Base-by-base conservation (phyloP, 2,329 filamentous ascomycete species). In the Hawksworthiomyces lignivorus region DNA sequence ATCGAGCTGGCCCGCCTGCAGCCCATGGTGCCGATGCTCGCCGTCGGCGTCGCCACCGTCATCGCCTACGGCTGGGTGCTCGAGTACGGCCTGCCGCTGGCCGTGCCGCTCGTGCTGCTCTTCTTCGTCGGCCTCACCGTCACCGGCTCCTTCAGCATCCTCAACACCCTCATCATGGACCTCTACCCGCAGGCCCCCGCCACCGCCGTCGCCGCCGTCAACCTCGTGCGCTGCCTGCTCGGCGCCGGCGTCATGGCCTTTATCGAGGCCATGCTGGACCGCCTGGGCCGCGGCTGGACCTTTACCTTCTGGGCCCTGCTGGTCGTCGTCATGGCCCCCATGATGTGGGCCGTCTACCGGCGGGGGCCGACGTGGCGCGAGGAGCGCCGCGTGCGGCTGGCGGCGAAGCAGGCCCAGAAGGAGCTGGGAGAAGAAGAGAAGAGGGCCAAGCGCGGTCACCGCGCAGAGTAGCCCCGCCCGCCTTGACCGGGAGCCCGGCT, bases 111-210 rank as follows among this genome's bases (percentile, higher is more conserved):
- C 6, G 65, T 77, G 20, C 54, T 81, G 17, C 58, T 72, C 2
- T 79, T 80, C 50, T 53, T 79, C 32, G 67, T 80, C 28, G 76
- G 76, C 7, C 56, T 77, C 44, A 69, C 68, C 32, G 64, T 80
- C 24, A 80, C 78, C 4, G 78, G 75, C 2, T 71, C 74, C 0
- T 84, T 84, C 54, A 74, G 72, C 44, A 70, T 82, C 33, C 64
- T 82, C n/a, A 76, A 73, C 50, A 77, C 76, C 0, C 60, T 84
- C 7, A 66, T 82, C 12, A 72, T 84, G 2, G 80, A 84, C 48
- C 58, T 83, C 2, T 76, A 79, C 47, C 77, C 77, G 0, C 61
- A 72, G 19, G 69, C 72, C 1, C 77, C 77, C 0, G 76, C 77
- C 0, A 81, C 77, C 0, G 75, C 75, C 0, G 77, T 77, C 2